Evolutionary conservation across 768 basidiomycete genomes (phyloP).

Genomic region (Rhodosporidiobolus sp.): DNA sequence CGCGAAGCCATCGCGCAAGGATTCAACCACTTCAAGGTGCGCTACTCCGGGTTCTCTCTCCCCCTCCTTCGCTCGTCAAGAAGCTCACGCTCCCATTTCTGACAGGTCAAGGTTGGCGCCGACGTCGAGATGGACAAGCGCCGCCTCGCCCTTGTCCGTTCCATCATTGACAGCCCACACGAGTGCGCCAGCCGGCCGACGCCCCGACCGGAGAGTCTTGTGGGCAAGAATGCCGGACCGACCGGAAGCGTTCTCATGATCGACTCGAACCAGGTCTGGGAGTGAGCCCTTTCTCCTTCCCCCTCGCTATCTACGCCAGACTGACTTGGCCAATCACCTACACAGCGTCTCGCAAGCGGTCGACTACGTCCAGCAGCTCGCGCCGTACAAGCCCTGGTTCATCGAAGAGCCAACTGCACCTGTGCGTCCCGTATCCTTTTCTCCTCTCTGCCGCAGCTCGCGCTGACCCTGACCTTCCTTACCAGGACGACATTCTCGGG

Average conservation of each 20-base stretch:
- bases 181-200: constrained; percentile 61
- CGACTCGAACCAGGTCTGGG: constrained; percentile 75
- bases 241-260: constrained; percentile 95
- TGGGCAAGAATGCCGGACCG: constrained; percentile 88
- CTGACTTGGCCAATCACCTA: not conserved
- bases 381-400: constrained; percentile 87
- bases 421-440: constrained; percentile 44
- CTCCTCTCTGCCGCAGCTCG: rapidly evolving
- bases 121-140: constrained; percentile 76
- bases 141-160: constrained; percentile 81
- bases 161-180: constrained; percentile 88
- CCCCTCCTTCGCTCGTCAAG: not conserved
- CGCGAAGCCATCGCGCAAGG: constrained; percentile 75
- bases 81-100: not conserved
- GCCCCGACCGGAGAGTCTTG: constrained; percentile 61
- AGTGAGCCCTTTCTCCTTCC: constrained; percentile 7
- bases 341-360: constrained; percentile 75
- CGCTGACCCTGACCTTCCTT: not conserved
- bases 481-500: constrained; percentile 74
- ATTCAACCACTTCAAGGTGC: constrained; percentile 89
- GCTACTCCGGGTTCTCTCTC: not conserved
- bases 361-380: constrained; percentile 77
- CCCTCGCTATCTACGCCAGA: constrained; percentile 4
- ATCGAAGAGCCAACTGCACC: constrained; percentile 89
- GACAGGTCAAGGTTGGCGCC: constrained; percentile 85